Conservation (phyloP, 2,329 filamentous ascomycete species). For the Diplodia scrobiculata region DNA sequence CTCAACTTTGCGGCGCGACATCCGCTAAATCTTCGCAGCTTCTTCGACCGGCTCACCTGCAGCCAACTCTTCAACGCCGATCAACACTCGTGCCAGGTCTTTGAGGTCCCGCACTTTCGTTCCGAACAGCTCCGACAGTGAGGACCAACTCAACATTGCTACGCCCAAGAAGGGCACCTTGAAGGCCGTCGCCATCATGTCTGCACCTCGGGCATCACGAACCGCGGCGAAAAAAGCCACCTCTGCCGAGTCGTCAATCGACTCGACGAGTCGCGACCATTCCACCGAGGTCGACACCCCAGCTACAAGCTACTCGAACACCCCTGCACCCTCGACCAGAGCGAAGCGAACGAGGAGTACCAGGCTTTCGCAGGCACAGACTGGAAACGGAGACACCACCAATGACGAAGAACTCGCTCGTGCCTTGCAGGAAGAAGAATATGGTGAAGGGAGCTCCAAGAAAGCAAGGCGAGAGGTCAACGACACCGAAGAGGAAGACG, state of each 20-base stretch:
- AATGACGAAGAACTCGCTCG: constrained; percentile 59
- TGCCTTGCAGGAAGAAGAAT: constrained; percentile 60
- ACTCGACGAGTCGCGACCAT: constrained; percentile 34
- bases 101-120: constrained; percentile 34
- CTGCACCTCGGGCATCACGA: constrained; percentile 3
- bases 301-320: constrained; percentile 60
- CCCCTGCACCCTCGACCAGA: constrained; percentile 52
- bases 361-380: constrained; percentile 34
- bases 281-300: constrained; percentile 62
- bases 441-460: constrained; percentile 44
- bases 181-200: constrained; percentile 42
- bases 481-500: constrained; percentile 29
- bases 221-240: constrained; percentile 31
- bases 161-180: constrained; percentile 29
- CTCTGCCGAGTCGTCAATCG: constrained; percentile 20
- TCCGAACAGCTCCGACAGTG: constrained; percentile 41
- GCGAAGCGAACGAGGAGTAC: constrained; percentile 35
- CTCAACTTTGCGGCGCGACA: not conserved
- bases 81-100: not conserved
- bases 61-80: not conserved
- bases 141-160: constrained; percentile 27
- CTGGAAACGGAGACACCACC: constrained; percentile 38
- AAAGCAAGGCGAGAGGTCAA: constrained; percentile 39
- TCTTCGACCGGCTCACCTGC: not conserved
- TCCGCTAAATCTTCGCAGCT: not conserved